Conservation (phyloP, 2,329 filamentous ascomycete species). For the Lasiodiplodia hormozganensis region DNA sequence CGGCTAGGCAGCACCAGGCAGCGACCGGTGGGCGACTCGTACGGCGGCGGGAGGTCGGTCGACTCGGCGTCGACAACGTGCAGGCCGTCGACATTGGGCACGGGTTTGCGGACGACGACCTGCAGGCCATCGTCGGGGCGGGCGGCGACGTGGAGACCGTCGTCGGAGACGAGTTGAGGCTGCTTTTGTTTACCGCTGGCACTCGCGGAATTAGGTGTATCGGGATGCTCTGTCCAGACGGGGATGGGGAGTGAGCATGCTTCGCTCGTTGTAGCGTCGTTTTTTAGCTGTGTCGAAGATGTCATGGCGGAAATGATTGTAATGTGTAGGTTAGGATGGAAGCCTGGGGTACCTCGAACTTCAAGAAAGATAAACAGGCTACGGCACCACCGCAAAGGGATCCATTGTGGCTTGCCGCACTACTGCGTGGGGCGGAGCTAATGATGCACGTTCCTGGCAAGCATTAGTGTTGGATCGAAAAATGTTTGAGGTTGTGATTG, state of each 20-base stretch:
- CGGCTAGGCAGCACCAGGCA: slow-evolving; percentile 12
- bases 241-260: slow-evolving; percentile 9
- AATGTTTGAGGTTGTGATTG: background rate
- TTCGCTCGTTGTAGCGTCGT: background rate
- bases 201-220: background rate
- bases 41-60: background rate
- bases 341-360: background rate
- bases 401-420: slow-evolving; percentile 1
- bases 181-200: background rate
- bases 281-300: background rate
- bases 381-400: background rate
- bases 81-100: background rate
- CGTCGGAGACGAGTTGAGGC: background rate
- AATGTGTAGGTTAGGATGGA: background rate
- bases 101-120: slow-evolving; percentile 1
- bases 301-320: background rate
- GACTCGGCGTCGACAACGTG: background rate
- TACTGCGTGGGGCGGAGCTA: slow-evolving; percentile 9
- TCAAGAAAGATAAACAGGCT: background rate
- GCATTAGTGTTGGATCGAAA: background rate
- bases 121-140: slow-evolving; percentile 1
- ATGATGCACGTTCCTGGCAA: background rate
- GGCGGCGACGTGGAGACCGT: slow-evolving; percentile 1
- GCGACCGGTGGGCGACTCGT: background rate
- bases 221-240: background rate